phyloP scores from a whole-genome alignment of 495 filamentous ascomycete species.

The Aspergillus sparsus region DNA sequence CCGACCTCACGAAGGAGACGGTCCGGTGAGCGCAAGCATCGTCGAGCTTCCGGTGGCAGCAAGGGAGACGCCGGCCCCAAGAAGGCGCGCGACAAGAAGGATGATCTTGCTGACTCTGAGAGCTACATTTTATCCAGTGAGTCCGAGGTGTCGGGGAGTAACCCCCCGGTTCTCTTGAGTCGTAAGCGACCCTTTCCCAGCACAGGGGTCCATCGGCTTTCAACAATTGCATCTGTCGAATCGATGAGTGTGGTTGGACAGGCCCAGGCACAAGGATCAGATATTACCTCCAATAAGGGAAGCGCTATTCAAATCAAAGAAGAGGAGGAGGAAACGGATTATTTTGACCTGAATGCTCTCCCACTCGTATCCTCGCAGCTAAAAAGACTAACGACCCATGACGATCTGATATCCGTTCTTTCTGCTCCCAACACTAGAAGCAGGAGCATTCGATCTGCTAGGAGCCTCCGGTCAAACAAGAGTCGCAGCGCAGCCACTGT shows the following conservation, averaged over 20 bases:
- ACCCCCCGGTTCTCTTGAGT: conserved; percentile 40
- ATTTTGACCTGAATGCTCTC: conserved; percentile 47
- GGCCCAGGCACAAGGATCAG: conserved; percentile 14
- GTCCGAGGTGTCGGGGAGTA: conserved; percentile 43
- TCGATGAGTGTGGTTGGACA: conserved; percentile 55
- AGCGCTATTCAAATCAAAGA: conserved; percentile 25
- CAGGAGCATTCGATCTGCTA: conserved; percentile 66
- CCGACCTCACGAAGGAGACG: conserved; percentile 17
- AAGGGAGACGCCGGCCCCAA: conserved; percentile 26
- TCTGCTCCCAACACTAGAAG: conserved; percentile 70
- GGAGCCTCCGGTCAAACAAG: conserved; percentile 71
- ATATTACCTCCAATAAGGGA: conserved; percentile 16
- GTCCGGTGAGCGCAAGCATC: conserved; percentile 16
- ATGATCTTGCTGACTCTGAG: conserved; percentile 29
- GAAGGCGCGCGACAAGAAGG: conserved; percentile 27
- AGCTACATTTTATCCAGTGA: conserved; percentile 36
- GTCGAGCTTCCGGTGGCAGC: conserved; percentile 17
- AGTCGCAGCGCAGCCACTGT: conserved; percentile 66
- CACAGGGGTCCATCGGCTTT: conserved; percentile 65
- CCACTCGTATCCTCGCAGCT: conserved; percentile 48
- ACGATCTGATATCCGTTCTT: conserved; percentile 89
- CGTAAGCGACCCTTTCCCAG: conserved; percentile 59
- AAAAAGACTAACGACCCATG: conserved; percentile 84
- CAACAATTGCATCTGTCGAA: conserved; percentile 71
- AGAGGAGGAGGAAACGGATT: conserved; percentile 42